phyloP scores from a whole-genome alignment of 768 basidiomycete species.

The Phylloporus sp. region DNA sequence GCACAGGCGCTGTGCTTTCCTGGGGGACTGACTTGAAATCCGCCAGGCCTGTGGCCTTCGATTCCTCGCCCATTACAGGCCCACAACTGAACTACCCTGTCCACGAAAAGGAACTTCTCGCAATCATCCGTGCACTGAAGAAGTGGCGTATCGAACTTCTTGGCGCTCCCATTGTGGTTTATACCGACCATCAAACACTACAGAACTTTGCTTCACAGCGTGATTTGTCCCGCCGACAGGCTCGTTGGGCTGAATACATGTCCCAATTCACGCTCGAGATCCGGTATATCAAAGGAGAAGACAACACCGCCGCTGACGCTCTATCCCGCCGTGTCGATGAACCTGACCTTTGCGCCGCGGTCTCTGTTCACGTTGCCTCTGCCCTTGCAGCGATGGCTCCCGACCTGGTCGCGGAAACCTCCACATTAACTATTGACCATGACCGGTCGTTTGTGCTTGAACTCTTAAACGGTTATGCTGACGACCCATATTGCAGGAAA shows the following conservation, averaged over 20 bases:
- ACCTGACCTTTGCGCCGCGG: too few species aligned
- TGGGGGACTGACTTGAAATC: slow-evolving; percentile 4
- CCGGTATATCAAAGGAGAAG: slow-evolving; percentile 23
- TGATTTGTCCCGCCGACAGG: slow-evolving; percentile 12
- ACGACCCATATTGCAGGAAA: too few species aligned
- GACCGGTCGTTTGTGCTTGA: too few species aligned
- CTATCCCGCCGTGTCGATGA: background rate
- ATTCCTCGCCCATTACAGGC: background rate
- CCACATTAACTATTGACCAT: background rate
- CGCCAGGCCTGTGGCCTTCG: background rate
- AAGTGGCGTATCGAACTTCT: slow-evolving; percentile 23
- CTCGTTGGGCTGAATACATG: slow-evolving; percentile 38
- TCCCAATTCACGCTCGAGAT: slow-evolving; percentile 29
- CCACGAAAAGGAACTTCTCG: slow-evolving; percentile 32
- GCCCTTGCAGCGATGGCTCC: too few species aligned
- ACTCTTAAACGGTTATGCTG: too few species aligned
- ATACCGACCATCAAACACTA: slow-evolving; percentile 29
- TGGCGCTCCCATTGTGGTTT: slow-evolving; percentile 4
- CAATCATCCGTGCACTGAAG: slow-evolving; percentile 27
- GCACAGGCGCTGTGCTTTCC: background rate
- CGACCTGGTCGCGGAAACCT: too few species aligned
- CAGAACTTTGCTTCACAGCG: background rate
- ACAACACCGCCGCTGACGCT: slow-evolving; percentile 1
- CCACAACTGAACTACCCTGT: slow-evolving; percentile 26
- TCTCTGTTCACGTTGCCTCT: too few species aligned